A percentile compares a stretch with the other conserved stretches of the same genome.
Conservation (phyloP, 1,284 basidiomycete species). For the Erythrobasidium hasegawianum region DNA sequence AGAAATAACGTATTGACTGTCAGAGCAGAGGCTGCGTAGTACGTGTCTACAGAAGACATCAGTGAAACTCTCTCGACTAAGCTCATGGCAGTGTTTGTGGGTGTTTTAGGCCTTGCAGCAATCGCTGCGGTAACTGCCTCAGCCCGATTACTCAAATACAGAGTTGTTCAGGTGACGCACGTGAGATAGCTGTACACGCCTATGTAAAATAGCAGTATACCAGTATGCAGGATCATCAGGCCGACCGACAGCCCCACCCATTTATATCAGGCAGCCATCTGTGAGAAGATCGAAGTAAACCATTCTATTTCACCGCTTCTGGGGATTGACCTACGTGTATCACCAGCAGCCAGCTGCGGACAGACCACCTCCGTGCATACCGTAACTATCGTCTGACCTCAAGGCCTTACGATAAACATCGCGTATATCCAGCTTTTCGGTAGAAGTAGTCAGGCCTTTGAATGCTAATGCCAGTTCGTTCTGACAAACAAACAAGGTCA, state of each 20-base stretch:
- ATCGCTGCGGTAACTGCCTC: too few relatives aligned
- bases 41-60: too few relatives aligned
- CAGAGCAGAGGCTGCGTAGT: neutral
- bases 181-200: conserved; percentile 39
- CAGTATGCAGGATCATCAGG: conserved; percentile 42
- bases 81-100: too few relatives aligned
- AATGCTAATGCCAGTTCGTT: too few relatives aligned
- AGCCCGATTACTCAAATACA: too few relatives aligned
- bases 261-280: conserved; percentile 36
- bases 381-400: conserved; percentile 69
- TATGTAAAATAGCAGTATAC: conserved; percentile 5
- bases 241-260: conserved; percentile 45
- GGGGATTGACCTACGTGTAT: too few relatives aligned
- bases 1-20: neutral
- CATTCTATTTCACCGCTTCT: too few relatives aligned
- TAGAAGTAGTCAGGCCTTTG: conserved; percentile 5
- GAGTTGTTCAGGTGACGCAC: too few relatives aligned
- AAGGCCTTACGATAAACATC: conserved; percentile 57
- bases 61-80: too few relatives aligned
- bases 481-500: neutral
- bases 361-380: conserved; percentile 62
- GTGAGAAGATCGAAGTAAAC: conserved; percentile 52
- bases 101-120: too few relatives aligned
- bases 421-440: conserved; percentile 37
- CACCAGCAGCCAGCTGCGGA: conserved; percentile 39